Evolutionary conservation across 129 eudicot genomes (phyloP).

Genomic region (Glebionis coronaria): DNA sequence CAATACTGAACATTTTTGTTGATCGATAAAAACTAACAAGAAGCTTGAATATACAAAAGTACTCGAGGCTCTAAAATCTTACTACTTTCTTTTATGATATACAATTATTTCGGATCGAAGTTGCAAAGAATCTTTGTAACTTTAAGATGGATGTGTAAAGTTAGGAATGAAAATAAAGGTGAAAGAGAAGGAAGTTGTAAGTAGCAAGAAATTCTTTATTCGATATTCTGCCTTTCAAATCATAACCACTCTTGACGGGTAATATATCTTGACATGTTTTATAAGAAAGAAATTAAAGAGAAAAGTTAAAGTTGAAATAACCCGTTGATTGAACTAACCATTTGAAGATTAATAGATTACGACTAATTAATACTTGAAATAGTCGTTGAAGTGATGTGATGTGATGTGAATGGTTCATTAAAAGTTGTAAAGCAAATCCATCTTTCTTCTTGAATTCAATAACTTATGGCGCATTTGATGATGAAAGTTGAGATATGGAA

Average conservation of each 20-base stretch:
- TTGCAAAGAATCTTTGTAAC: not conserved
- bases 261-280: constrained; percentile 15
- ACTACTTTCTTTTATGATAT: too few species aligned
- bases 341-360: not conserved
- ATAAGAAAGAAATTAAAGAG: not conserved
- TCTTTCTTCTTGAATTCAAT: not conserved
- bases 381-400: constrained; percentile 6
- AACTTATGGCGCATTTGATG: too few species aligned
- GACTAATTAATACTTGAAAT: not conserved
- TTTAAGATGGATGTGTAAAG: constrained; percentile 5
- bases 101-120: too few species aligned
- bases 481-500: too few species aligned
- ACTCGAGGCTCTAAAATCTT: too few species aligned
- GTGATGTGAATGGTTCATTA: not conserved
- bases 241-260: constrained; percentile 32
- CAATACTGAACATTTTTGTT: not conserved
- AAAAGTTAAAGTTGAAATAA: constrained; percentile 13
- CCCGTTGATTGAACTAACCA: constrained; percentile 2
- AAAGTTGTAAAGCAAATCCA: not conserved
- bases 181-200: constrained; percentile 15
- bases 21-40: not conserved
- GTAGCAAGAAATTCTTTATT: constrained; percentile 24
- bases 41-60: not conserved
- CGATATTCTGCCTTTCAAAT: constrained; percentile 12
- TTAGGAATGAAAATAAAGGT: not conserved